phyloP scores from a whole-genome alignment of 1,284 basidiomycete genomes.

The Fomitopsis pinicola region DNA sequence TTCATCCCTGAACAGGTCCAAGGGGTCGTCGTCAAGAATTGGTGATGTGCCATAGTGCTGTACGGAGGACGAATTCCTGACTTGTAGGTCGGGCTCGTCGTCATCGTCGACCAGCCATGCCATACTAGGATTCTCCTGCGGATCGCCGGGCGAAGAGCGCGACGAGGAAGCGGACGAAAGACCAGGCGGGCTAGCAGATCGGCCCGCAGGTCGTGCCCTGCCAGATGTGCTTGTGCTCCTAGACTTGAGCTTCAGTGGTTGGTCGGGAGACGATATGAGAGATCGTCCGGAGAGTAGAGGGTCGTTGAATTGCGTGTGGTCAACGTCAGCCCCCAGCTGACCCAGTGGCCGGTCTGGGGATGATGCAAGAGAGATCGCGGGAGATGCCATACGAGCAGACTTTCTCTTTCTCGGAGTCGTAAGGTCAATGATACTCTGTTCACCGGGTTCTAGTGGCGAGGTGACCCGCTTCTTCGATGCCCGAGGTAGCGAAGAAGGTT shows the following conservation, averaged over 20 bases:
- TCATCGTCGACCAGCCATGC: constrained; percentile 62
- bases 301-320: no score
- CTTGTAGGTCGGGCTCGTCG: constrained; percentile 41
- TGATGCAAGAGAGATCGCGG: not conserved
- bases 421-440: constrained; percentile 23
- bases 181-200: constrained; percentile 10
- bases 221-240: constrained; percentile 9
- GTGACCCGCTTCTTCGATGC: not conserved
- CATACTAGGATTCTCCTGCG: constrained; percentile 32
- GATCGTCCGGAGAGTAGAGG: not conserved
- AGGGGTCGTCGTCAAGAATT: constrained; percentile 7
- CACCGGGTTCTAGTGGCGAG: constrained; percentile 20
- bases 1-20: constrained; percentile 5
- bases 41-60: not conserved
- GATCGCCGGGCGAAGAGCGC: constrained; percentile 7
- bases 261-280: constrained; percentile 8
- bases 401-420: constrained; percentile 14
- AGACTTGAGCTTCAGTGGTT: constrained; percentile 6
- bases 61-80: constrained; percentile 41
- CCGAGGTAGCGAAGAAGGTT: not conserved
- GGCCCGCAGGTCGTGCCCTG: constrained; percentile 1
- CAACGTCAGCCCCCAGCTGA: not conserved
- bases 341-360: not conserved
- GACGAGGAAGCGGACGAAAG: constrained; percentile 13
- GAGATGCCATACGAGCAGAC: constrained; percentile 9